phyloP scores from a whole-genome alignment of 108 stramenopile genomes.

The Discostella stelligeroides region DNA sequence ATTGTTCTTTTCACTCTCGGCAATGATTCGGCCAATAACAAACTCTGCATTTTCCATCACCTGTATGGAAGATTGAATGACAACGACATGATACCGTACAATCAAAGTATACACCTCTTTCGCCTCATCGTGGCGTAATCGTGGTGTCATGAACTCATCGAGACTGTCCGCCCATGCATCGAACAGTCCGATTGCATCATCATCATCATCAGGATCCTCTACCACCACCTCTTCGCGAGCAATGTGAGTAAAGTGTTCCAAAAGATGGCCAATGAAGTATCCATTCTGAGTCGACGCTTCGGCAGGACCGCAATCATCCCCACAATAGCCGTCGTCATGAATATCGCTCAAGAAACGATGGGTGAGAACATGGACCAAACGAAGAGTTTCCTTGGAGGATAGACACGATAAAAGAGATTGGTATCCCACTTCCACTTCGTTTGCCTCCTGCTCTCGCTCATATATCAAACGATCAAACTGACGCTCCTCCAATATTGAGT shows the following conservation, averaged over 20 bases:
- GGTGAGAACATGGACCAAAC: slow-evolving; percentile 29
- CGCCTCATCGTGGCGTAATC: slow-evolving; percentile 33
- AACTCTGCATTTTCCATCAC: slow-evolving; percentile 29
- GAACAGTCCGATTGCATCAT: slow-evolving; percentile 16
- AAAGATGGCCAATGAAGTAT: slow-evolving; percentile 28
- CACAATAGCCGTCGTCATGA: background rate
- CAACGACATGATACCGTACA: slow-evolving; percentile 29
- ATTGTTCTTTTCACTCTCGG: slow-evolving; percentile 18
- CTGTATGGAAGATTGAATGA: slow-evolving; percentile 27
- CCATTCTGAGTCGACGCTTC: slow-evolving; percentile 31
- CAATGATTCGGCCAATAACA: slow-evolving; percentile 5
- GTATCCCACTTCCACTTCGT: background rate
- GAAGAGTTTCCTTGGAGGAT: slow-evolving; percentile 34
- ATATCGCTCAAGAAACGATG: slow-evolving; percentile 15
- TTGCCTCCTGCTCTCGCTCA: background rate
- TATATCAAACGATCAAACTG: slow-evolving; percentile 9
- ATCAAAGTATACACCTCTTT: slow-evolving; percentile 24
- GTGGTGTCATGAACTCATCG: slow-evolving; percentile 30
- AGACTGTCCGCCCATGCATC: slow-evolving; percentile 22
- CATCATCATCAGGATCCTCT: slow-evolving; percentile 8
- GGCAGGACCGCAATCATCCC: background rate
- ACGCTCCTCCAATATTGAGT: slow-evolving; percentile 15
- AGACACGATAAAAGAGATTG: slow-evolving; percentile 19
- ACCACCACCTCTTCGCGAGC: slow-evolving; percentile 18
- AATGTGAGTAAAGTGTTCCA: slow-evolving; percentile 29